Evolutionary conservation across 1,139 yeast species (phyloP), one percentile per base, ranked within the genome.

Genomic region (Sugiyamaella pinicola): DNA sequence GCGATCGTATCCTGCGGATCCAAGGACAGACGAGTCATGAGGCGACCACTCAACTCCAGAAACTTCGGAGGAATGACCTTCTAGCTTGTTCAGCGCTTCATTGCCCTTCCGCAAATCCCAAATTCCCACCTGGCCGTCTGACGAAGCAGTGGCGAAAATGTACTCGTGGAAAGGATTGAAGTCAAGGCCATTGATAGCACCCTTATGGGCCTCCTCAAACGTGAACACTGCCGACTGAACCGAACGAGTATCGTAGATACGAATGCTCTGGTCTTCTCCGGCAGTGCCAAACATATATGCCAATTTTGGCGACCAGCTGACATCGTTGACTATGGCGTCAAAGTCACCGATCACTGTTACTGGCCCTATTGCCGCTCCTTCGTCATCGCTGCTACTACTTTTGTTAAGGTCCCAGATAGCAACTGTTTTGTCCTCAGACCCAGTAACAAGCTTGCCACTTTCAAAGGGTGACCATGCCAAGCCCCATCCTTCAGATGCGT

Each of bases 11-110:
- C 95, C 86, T 0, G 85, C 82, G 1, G 89, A 78, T 0, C 88
- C 95, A n/a, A 90, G 61, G 0, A 88, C 72, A 4, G 81, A 74
- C 22, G 76, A 78, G 41, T 70, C 69, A 34, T 72, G 74, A 0
- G 90, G 90, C 58, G 87, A 88, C 95, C 96, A 91, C 62, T 85
- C 82, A 4, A 88, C 67, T 31, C 83, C 76, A 0, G 95, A 84
- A 6, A 90, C 78, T 1, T 86, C 75, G 19, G 78, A 85, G 0
- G 73, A 61, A 57, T 87, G 95, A 12, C 80, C 82, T 21, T 55
- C 53, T 56, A 70, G 62, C 22, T 67, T 57, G 45, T 67, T 69
- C 12, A 70, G 53, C 52, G 66, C 57, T 19, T 58, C 51, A 28
- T 59, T 58, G 47, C 65, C 59, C 35, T 63, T 61, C 60, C 98